Evolutionary conservation across 768 basidiomycete genomes (phyloP), one percentile per base, ranked within the genome.

Genomic region (Amanita subjunquillea): DNA sequence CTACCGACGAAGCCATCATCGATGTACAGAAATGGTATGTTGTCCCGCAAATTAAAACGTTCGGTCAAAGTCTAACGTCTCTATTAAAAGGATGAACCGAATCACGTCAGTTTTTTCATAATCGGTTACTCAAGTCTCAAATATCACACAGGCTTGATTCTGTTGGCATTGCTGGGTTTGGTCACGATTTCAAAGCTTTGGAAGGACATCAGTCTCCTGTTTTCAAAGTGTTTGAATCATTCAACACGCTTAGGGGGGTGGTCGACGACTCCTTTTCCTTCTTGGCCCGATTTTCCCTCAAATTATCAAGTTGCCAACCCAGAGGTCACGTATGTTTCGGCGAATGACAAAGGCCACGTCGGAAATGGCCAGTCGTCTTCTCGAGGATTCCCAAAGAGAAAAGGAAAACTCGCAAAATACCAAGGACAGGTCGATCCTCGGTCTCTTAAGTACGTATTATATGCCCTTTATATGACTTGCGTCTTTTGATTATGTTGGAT

Each of bases 141-240:
- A 0, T 20, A 20, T 8, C 41, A n/a, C 13, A 20, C 40, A 80
- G 79, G 9, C 65, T 83, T 4, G 82, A 83, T 57, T 73, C 68
- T 0, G 69, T 83, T 48, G 79, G 81, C 10, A 75, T 82, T 34
- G 78, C 77, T 6, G 78, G 79, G 0, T 83, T 82, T 53, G 74
- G 76, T 4, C 75, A 82, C 56, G 68, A 80, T 57, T 83, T 83
- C 55, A 72, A 72, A 9, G 62, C 75, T 0, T 67, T 82, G 4
- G 71, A 76, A 15, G 79, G 79, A 7, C 70, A 75, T 51, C 60
- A 60, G 22, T 66, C 74, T 2, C 56, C 66, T 2, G 67, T 80
- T n/a, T 64, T 69, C 2, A 65, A 71, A 4, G 65, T 67, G 2
- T 75, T 78, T 23, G 70, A 73, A n/a, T 60, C 65, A 0, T 68